Percentiles rank a stretch among this genome's conserved stretches.
Evolutionary conservation across 306 rosid genomes (phyloP).

Genomic region (Ochetophila trinervis): DNA sequence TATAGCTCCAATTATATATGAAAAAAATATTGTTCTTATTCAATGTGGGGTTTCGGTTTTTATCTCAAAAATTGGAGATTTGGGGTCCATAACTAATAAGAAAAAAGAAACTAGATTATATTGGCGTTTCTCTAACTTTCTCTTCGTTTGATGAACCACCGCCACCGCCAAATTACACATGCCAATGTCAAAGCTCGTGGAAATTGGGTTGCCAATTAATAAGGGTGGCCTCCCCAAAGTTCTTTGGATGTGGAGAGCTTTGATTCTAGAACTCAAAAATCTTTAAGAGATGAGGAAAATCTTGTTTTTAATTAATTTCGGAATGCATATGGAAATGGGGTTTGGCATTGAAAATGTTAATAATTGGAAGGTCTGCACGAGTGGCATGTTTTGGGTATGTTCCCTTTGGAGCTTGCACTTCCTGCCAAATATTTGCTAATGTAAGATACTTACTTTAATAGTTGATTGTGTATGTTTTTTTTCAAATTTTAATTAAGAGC

Average conservation of each 20-base stretch:
- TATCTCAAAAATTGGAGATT: slow-evolving; percentile 8
- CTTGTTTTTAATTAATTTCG: not conserved
- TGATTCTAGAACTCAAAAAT: slow-evolving; percentile 4
- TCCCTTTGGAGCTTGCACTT: slow-evolving; percentile 17
- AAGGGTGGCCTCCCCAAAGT: slow-evolving; percentile 18
- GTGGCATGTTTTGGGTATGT: slow-evolving; percentile 28
- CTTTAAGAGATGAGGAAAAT: slow-evolving; percentile 9
- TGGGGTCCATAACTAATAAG: not conserved
- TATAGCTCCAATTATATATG: slow-evolving; percentile 2
- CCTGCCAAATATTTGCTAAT: slow-evolving; percentile 4
- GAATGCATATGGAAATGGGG: slow-evolving; percentile 4
- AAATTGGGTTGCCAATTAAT: slow-evolving; percentile 28
- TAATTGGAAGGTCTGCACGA: slow-evolving; percentile 15
- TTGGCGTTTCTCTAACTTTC: slow-evolving; percentile 8
- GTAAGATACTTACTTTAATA: slow-evolving; percentile 6
- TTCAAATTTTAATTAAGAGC: not conserved
- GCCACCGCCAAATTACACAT: slow-evolving; percentile 32
- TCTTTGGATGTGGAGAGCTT: slow-evolving; percentile 1
- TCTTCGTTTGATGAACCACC: slow-evolving; percentile 27
- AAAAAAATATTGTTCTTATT: slow-evolving; percentile 2
- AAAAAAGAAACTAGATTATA: slow-evolving; percentile 10
- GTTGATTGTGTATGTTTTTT: not conserved
- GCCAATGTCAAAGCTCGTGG: slow-evolving; percentile 16
- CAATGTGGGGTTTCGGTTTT: slow-evolving; percentile 24
- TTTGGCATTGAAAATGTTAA: not conserved